Percentiles rank a stretch among this genome's conserved stretches.
Evolutionary conservation across 768 basidiomycete genomes (phyloP).

Genomic region (Leccinum barrowsii): DNA sequence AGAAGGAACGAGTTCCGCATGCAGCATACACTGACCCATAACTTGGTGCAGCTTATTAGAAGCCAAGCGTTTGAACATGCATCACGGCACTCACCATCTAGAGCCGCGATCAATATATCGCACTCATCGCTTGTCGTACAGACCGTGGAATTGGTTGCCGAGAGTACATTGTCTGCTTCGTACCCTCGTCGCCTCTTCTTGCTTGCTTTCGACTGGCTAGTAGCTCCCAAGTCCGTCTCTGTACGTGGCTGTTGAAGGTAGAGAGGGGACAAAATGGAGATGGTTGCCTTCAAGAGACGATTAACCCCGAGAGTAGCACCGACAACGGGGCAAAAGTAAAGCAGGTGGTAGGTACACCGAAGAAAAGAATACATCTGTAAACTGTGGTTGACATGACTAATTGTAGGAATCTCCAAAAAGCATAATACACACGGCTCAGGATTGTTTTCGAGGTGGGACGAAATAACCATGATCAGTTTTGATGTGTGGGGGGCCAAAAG

Average conservation of each 20-base stretch:
- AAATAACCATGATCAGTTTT: constrained; percentile 50
- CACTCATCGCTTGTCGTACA: constrained; percentile 51
- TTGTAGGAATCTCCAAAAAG: not conserved
- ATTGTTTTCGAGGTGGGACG: constrained; percentile 60
- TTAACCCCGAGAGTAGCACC: constrained; percentile 47
- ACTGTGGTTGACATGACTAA: constrained; percentile 17
- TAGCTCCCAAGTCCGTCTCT: constrained; percentile 20
- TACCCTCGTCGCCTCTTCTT: constrained; percentile 70
- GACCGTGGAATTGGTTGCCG: constrained; percentile 40
- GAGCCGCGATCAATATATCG: constrained; percentile 46
- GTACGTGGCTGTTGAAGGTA: constrained; percentile 39
- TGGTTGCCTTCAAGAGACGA: constrained; percentile 52
- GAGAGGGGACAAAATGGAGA: constrained; percentile 47
- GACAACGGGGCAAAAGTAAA: constrained; percentile 41
- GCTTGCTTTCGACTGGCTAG: constrained; percentile 43
- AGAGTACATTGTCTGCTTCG: constrained; percentile 75
- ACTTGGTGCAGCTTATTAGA: constrained; percentile 38
- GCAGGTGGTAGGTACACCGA: constrained; percentile 39
- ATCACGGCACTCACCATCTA: constrained; percentile 50
- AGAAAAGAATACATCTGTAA: constrained; percentile 44
- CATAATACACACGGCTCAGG: constrained; percentile 40
- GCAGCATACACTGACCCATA: constrained; percentile 44
- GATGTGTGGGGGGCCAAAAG: constrained; percentile 54
- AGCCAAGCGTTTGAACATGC: not conserved
- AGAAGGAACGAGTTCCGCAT: constrained; percentile 47